phyloP scores from a whole-genome alignment of 306 rosid genomes.

The Sophora flavescens region DNA sequence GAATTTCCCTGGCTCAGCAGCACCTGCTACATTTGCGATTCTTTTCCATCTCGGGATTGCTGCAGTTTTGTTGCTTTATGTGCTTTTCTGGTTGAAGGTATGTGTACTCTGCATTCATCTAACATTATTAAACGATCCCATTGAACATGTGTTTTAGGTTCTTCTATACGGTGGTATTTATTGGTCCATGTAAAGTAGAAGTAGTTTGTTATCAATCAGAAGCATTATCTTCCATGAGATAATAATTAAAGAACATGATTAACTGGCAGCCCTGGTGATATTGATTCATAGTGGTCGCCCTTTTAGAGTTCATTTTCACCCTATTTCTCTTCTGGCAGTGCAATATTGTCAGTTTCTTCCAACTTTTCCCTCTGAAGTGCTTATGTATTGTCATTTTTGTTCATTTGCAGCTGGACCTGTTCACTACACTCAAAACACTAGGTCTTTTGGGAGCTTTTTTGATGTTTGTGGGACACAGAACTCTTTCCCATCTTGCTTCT shows the following conservation, averaged over 20 bases:
- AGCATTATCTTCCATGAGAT: not conserved
- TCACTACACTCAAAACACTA: slow-evolving; percentile 81
- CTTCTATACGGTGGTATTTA: slow-evolving; percentile 5
- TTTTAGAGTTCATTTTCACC: slow-evolving; percentile 15
- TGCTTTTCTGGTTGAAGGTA: slow-evolving; percentile 98
- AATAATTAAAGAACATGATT: slow-evolving; percentile 36
- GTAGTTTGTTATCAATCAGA: not conserved
- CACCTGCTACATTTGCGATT: slow-evolving; percentile 68
- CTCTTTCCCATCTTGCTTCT: slow-evolving; percentile 86
- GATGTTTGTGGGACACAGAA: slow-evolving; percentile 89
- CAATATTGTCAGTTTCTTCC: slow-evolving; percentile 15
- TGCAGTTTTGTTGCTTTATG: slow-evolving; percentile 83
- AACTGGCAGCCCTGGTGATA: not conserved
- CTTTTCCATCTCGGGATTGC: slow-evolving; percentile 84
- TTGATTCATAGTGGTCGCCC: not conserved
- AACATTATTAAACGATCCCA: not conserved
- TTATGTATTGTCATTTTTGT: slow-evolving; percentile 29
- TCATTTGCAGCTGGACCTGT: slow-evolving; percentile 86
- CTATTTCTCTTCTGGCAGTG: slow-evolving; percentile 13
- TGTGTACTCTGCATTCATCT: slow-evolving; percentile 26
- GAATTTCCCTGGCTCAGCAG: slow-evolving; percentile 77
- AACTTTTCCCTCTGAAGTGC: not conserved
- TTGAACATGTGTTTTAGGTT: slow-evolving; percentile 39
- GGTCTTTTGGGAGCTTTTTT: slow-evolving; percentile 77
- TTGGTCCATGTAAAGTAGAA: slow-evolving; percentile 6